Conservation (phyloP, 139 green algal species). For the Picochlorum sp. region DNA sequence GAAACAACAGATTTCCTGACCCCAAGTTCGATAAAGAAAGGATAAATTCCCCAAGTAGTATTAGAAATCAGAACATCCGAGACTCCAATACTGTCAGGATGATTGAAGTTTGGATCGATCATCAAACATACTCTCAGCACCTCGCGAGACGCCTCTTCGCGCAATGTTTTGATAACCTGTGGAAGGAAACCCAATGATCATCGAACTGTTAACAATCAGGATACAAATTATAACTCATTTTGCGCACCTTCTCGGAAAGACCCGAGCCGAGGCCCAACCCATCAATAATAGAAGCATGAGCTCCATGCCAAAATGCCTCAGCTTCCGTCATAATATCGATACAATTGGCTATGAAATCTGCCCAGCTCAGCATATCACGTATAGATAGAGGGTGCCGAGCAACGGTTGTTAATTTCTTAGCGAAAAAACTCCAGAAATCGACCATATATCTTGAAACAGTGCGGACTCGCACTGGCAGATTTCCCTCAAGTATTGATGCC, state of each 20-base stretch:
- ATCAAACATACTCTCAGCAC: no score
- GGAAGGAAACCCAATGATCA: no score
- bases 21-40: conserved; percentile 53
- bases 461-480: conserved; percentile 9
- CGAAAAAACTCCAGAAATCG: conserved; percentile 73
- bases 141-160: no score
- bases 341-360: conserved; percentile 54
- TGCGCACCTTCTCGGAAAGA: conserved; percentile 36
- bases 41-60: conserved; percentile 55
- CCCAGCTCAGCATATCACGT: conserved; percentile 87
- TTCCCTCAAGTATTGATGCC: conserved; percentile 47
- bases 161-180: no score
- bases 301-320: conserved; percentile 75
- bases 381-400: conserved; percentile 55
- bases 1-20: background rate
- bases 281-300: conserved; percentile 84
- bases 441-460: conserved; percentile 38
- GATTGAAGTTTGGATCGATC: no score
- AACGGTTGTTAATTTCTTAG: conserved; percentile 18
- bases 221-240: conserved; percentile 39
- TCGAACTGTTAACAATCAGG: conserved; percentile 37
- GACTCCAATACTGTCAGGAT: background rate
- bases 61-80: no score
- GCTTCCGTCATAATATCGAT: conserved; percentile 33
- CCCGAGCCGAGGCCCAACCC: conserved; percentile 78